Evolutionary conservation across 495 filamentous ascomycete genomes (phyloP).

Genomic region (Hypomontagnella monticulosa): DNA sequence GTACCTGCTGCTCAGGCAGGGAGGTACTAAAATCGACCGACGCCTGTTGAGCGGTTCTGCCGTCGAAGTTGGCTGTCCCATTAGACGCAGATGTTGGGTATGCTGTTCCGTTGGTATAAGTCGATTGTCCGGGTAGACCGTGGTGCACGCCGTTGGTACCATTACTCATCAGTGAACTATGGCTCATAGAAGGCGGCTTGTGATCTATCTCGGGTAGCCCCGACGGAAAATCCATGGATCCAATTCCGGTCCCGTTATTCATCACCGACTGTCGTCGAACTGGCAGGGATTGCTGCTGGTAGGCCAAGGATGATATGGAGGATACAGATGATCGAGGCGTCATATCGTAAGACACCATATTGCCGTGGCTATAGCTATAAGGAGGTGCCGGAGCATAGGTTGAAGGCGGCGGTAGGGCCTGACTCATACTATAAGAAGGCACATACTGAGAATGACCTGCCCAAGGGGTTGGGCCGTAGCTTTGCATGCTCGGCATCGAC

Average conservation of each 20-base stretch:
- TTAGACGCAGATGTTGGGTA: background rate
- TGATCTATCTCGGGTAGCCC: constrained; percentile 1
- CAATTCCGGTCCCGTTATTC: constrained; percentile 7
- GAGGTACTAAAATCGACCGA: constrained; percentile 1
- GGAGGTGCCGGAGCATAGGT: constrained; percentile 5
- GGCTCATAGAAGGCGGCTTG: background rate
- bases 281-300: background rate
- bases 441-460: constrained; percentile 3
- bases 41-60: background rate
- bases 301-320: background rate
- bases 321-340: background rate
- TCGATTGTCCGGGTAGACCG: constrained; percentile 2
- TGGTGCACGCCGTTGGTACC: constrained; percentile 11
- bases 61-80: background rate
- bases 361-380: constrained; percentile 6
- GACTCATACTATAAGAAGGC: constrained; percentile 2
- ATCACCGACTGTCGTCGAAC: constrained; percentile 9
- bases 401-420: constrained; percentile 14
- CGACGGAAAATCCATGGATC: constrained; percentile 7
- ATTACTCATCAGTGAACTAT: constrained; percentile 18
- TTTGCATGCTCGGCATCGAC: constrained; percentile 27
- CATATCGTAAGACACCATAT: constrained; percentile 3
- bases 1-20: constrained; percentile 1
- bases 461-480: constrained; percentile 1
- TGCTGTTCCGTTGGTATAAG: no score